Evolutionary conservation across 2,329 filamentous ascomycete species (phyloP), one percentile per base, ranked within the genome.

Genomic region (Neofusicoccum ribis): DNA sequence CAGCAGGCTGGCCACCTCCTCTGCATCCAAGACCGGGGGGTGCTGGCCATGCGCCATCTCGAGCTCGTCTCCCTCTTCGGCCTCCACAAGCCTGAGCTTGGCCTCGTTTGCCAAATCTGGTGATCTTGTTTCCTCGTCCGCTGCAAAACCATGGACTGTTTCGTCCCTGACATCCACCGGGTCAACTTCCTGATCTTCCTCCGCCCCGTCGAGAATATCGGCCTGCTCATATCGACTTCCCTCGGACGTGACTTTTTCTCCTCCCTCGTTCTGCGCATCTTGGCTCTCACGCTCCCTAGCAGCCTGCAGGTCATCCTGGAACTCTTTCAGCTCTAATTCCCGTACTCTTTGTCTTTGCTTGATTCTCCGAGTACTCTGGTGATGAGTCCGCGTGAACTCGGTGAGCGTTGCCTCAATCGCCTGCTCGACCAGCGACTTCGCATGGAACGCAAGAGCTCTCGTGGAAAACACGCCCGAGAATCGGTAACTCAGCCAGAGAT

Each of bases 401-500:
- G 34, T 17, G 37, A 64, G 61, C 14, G 85, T 85, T 8, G 83
- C 77, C 68, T 90, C 85, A 72, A 98, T 93, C 74, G 86, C 88
- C 60, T 87, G 83, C 78, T 97, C 93, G 1, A 93, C 88, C 58
- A 96, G 75, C 6, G 80, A 77, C 73, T 97, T 96, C 56, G 92
- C 87, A 73, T 97, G 88, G 68, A 91, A 89, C 0, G 92, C 93
- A 49, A 97, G 82, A 0, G 82, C 82, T 70, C 94, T 87, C 68
- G 89, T 91, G 5, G 82, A 85, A 76, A 97, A 96, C 59, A 96
- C 84, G 56, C 91, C 91, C 3, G 88, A 84, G 76, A 94, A 96
- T 6, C 94, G 89, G 77, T 94, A 98, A 70, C 91, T 94, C 15
- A 99, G 83, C 95, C 95, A 99, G 1, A 96, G 84, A 74, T 98